A percentile compares a stretch with the other conserved stretches of the same genome.
These are phyloP conservation scores for Lepiota venenata DNA, from an alignment of 768 basidiomycete genomes.

Conservation along the genomic window DNA sequence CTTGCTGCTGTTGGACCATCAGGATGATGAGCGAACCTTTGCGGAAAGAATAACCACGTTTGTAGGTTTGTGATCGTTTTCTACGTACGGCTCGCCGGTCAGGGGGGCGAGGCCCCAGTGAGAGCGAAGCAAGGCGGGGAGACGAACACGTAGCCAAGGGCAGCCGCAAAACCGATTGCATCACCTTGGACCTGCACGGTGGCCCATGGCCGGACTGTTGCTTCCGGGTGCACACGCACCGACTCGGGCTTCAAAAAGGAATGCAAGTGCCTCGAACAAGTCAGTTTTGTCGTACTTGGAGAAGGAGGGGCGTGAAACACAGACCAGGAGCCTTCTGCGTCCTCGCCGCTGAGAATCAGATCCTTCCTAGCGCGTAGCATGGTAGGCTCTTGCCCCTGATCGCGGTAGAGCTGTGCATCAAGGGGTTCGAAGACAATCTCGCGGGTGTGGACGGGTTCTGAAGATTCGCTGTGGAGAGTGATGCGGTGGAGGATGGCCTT, in stretches of 20 bases:
- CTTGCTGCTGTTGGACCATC: constrained; percentile 87
- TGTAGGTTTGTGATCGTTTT: constrained; percentile 74
- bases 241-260: constrained; percentile 84
- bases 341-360: constrained; percentile 43
- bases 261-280: constrained; percentile 59
- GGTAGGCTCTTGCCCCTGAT: constrained; percentile 61
- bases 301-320: constrained; percentile 15
- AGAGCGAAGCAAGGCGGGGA: not conserved
- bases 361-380: constrained; percentile 76
- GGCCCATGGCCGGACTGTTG: constrained; percentile 85
- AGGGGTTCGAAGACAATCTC: constrained; percentile 83
- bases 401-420: constrained; percentile 61
- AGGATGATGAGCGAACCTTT: constrained; percentile 68
- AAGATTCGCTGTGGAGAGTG: constrained; percentile 78
- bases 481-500: constrained; percentile 77
- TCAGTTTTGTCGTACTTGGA: not conserved
- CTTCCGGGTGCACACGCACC: constrained; percentile 80
- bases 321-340: constrained; percentile 56
- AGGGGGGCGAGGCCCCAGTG: too few relatives aligned
- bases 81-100: constrained; percentile 22
- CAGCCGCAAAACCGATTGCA: constrained; percentile 75
- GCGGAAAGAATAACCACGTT: constrained; percentile 75
- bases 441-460: constrained; percentile 65
- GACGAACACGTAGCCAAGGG: constrained; percentile 62
- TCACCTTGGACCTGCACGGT: constrained; percentile 77